Percentiles rank a stretch among this genome's conserved stretches.
These are phyloP conservation scores for Termitomyces sp. DNA, from an alignment of 768 basidiomycete species.

Conservation along the genomic window DNA sequence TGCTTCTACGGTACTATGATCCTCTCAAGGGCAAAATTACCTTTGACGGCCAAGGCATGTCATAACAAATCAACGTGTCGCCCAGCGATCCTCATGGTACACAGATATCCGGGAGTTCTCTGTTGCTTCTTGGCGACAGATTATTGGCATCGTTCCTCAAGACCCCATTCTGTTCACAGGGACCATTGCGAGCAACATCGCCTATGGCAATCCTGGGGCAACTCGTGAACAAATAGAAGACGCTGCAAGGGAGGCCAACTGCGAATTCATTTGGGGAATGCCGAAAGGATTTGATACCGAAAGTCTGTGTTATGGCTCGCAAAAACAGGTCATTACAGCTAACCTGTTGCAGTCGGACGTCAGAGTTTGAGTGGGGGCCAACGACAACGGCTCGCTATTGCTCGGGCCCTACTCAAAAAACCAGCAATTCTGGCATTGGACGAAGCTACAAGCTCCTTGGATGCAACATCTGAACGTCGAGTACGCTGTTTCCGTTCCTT, in stretches of 20 bases:
- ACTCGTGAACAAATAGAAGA: conserved; percentile 83
- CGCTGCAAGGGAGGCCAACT: conserved; percentile 89
- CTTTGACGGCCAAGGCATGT: conserved; percentile 79
- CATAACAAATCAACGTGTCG: conserved; percentile 10
- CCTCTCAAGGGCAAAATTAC: conserved; percentile 79
- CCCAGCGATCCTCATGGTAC: neutral
- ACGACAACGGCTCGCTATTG: conserved; percentile 77
- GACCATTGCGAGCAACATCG: conserved; percentile 93
- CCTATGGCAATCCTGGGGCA: conserved; percentile 74
- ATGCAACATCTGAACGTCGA: conserved; percentile 84
- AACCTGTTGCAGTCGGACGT: conserved; percentile 49
- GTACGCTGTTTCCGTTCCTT: conserved; percentile 31
- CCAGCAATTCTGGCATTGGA: conserved; percentile 87
- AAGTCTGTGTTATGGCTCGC: conserved; percentile 39
- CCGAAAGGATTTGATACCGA: conserved; percentile 92
- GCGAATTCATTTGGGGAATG: conserved; percentile 94
- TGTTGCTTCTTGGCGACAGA: conserved; percentile 79
- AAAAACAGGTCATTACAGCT: neutral
- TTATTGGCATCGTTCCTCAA: conserved; percentile 95
- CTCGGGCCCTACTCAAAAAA: conserved; percentile 83
- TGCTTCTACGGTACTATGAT: conserved; percentile 87
- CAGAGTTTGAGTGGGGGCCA: conserved; percentile 77
- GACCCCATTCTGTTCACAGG: conserved; percentile 90
- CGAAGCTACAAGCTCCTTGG: conserved; percentile 86
- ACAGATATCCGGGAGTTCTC: conserved; percentile 86